These are phyloP conservation scores for Stentor roeselii DNA, from an alignment of 73 alveolate genomes.

Conservation along the genomic window DNA sequence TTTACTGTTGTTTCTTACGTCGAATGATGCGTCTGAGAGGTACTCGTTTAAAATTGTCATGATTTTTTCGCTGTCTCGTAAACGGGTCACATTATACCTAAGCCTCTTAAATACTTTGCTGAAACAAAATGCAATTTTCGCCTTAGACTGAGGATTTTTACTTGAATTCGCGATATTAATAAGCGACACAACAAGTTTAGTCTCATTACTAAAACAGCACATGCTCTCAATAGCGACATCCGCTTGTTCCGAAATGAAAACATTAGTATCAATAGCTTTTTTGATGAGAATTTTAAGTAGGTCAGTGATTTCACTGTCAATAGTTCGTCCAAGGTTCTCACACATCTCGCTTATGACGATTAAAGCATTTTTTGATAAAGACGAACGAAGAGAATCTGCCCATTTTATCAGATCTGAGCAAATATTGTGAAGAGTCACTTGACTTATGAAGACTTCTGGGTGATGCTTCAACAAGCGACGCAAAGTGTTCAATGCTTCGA, in stretches of 20 bases:
- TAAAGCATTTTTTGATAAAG: slow-evolving; percentile 18
- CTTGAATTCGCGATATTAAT: not conserved
- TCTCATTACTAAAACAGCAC: slow-evolving; percentile 3
- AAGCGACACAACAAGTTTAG: not conserved
- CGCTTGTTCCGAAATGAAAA: slow-evolving; percentile 19
- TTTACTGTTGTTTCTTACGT: slow-evolving; percentile 8
- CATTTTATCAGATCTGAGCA: not conserved
- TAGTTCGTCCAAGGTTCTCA: not conserved
- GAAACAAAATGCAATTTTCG: slow-evolving; percentile 18
- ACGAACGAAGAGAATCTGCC: slow-evolving; percentile 20
- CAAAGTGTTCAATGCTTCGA: slow-evolving; percentile 2
- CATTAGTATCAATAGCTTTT: slow-evolving; percentile 27
- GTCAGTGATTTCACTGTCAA: slow-evolving; percentile 18
- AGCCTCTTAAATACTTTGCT: slow-evolving; percentile 9
- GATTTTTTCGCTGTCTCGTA: slow-evolving; percentile 13
- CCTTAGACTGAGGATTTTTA: not conserved
- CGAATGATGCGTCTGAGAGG: slow-evolving; percentile 17
- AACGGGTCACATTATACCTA: not conserved
- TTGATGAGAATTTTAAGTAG: not conserved
- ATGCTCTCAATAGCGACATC: not conserved
- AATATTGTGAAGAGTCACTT: slow-evolving; percentile 18
- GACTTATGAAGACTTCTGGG: not conserved
- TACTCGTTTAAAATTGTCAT: not conserved
- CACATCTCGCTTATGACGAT: slow-evolving; percentile 7
- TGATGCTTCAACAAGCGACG: slow-evolving; percentile 13